Percentiles rank a stretch among this genome's conserved stretches.
Conservation (phyloP, 441 rosid genomes). For the Iberis amara region DNA sequence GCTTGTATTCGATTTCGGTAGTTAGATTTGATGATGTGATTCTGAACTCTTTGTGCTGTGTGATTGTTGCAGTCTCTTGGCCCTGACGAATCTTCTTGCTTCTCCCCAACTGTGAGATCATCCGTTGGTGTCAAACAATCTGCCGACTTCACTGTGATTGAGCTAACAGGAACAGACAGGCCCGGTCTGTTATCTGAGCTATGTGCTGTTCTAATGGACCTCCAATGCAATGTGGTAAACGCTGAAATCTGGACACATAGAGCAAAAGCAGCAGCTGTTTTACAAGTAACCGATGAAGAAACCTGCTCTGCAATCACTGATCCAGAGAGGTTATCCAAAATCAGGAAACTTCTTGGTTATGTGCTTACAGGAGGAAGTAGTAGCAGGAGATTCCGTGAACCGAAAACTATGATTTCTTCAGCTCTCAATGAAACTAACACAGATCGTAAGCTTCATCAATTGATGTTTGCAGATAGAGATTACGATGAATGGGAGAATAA, state of each 20-base stretch:
- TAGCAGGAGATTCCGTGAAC: slow-evolving; percentile 44
- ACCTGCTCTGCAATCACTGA: slow-evolving; percentile 60
- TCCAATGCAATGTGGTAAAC: slow-evolving; percentile 69
- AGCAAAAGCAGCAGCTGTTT: slow-evolving; percentile 75
- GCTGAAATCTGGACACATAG: slow-evolving; percentile 96
- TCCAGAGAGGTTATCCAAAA: slow-evolving; percentile 50
- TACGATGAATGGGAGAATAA: slow-evolving; percentile 49
- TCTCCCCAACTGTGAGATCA: slow-evolving; percentile 37
- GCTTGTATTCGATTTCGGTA: too few species aligned
- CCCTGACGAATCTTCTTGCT: slow-evolving; percentile 41
- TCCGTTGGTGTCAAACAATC: slow-evolving; percentile 56
- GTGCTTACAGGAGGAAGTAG: slow-evolving; percentile 57
- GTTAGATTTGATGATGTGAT: too few species aligned
- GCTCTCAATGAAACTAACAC: slow-evolving; percentile 51
- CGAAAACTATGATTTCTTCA: slow-evolving; percentile 56
- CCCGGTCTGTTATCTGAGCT: slow-evolving; percentile 85
- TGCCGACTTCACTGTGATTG: slow-evolving; percentile 61
- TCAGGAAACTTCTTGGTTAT: slow-evolving; percentile 62
- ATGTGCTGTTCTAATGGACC: slow-evolving; percentile 71
- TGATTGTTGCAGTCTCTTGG: slow-evolving; percentile 54
- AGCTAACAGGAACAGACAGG: slow-evolving; percentile 79
- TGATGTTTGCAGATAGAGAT: slow-evolving; percentile 93
- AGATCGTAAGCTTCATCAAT: slow-evolving; percentile 85
- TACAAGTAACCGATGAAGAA: slow-evolving; percentile 69
- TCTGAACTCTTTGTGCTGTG: slow-evolving; percentile 16